phyloP scores from a whole-genome alignment of 441 rosid genomes.

The Capsella rubella region DNA sequence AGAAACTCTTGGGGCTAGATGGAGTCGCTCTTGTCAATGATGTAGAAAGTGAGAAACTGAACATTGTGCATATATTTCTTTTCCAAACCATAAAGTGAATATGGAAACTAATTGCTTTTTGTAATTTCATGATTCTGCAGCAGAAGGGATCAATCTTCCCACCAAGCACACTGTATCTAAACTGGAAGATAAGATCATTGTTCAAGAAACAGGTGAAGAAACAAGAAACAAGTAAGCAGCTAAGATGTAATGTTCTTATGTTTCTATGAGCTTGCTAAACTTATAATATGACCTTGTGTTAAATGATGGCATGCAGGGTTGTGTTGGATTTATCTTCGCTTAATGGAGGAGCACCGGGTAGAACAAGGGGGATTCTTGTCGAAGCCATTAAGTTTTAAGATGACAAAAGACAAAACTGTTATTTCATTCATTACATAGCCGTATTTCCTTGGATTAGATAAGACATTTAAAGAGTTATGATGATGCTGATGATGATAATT shows the following conservation, averaged over 20 bases:
- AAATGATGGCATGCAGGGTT: constrained; percentile 54
- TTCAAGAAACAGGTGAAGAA: constrained; percentile 55
- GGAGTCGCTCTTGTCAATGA: constrained; percentile 49
- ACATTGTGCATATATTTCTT: background rate
- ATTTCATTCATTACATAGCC: constrained; percentile 26
- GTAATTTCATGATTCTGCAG: constrained; percentile 45
- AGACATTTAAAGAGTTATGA: background rate
- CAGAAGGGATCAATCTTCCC: constrained; percentile 65
- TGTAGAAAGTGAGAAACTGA: constrained; percentile 52
- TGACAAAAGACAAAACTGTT: constrained; percentile 22
- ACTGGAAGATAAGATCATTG: constrained; percentile 55
- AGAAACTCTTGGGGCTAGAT: constrained; percentile 73
- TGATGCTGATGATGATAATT: background rate
- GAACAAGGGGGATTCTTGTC: constrained; percentile 83
- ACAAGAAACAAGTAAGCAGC: constrained; percentile 50
- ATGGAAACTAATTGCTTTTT: constrained; percentile 12
- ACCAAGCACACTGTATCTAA: constrained; percentile 57
- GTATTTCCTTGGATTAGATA: constrained; percentile 2
- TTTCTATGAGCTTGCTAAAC: background rate
- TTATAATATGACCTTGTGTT: background rate
- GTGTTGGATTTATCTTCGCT: constrained; percentile 72
- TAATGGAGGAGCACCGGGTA: constrained; percentile 83
- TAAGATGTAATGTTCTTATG: background rate
- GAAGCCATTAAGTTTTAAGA: constrained; percentile 44
- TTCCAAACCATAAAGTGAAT: background rate